phyloP scores from a whole-genome alignment of 2,329 filamentous ascomycete genomes.

The Elsinoe perseae region DNA sequence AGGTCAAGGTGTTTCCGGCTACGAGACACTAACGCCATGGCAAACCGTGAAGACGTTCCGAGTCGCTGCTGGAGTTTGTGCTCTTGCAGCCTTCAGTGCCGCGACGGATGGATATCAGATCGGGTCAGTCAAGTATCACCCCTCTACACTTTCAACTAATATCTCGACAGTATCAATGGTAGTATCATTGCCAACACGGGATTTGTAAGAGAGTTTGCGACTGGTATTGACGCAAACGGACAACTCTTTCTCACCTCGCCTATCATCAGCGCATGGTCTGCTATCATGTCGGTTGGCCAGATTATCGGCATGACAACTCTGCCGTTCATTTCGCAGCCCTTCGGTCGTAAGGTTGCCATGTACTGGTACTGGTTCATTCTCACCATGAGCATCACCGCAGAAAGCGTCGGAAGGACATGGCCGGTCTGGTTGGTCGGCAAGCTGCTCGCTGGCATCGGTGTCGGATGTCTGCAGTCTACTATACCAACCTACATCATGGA shows the following conservation, averaged over 20 bases:
- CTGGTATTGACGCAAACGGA: neutral
- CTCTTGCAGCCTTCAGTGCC: slow-evolving; percentile 1
- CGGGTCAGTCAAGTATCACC: neutral
- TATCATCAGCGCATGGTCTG: neutral
- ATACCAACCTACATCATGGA: slow-evolving; percentile 8
- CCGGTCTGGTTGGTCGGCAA: slow-evolving; percentile 1
- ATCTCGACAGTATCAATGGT: neutral
- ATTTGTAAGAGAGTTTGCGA: slow-evolving; percentile 1
- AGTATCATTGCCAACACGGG: slow-evolving; percentile 6
- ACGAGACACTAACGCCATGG: neutral
- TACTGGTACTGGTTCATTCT: slow-evolving; percentile 14
- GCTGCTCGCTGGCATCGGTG: neutral
- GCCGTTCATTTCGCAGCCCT: neutral
- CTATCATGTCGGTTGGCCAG: slow-evolving; percentile 8
- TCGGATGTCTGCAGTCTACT: slow-evolving; percentile 1
- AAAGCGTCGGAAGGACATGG: neutral
- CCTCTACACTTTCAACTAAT: neutral
- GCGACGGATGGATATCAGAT: slow-evolving; percentile 7
- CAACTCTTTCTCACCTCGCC: neutral
- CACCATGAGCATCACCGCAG: neutral
- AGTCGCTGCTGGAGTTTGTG: neutral
- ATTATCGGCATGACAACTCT: slow-evolving; percentile 7
- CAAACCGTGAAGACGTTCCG: neutral
- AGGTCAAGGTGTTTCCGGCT: neutral
- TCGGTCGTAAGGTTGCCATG: neutral